Evolutionary conservation across 441 rosid genomes (phyloP).

Genomic region (Corymbia calophylla): DNA sequence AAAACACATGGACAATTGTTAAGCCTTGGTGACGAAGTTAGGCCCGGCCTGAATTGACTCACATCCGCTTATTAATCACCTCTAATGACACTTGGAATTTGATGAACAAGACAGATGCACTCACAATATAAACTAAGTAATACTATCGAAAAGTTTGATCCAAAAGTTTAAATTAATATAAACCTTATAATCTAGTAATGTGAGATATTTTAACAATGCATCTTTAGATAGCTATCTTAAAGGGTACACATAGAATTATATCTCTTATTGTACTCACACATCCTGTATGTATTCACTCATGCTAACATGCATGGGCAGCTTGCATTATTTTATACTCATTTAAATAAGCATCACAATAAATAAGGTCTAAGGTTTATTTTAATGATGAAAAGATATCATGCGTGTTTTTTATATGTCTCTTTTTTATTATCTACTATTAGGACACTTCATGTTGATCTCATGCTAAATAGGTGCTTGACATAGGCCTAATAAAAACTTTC

Average conservation of each 20-base stretch:
- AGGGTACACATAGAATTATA: too few species aligned
- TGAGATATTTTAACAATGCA: too few species aligned
- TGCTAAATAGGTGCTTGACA: neutral
- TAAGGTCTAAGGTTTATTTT: neutral
- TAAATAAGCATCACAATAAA: neutral
- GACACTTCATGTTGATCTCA: neutral
- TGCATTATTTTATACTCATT: neutral
- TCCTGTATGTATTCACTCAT: neutral
- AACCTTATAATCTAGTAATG: too few species aligned
- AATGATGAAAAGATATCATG: neutral
- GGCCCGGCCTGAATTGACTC: neutral
- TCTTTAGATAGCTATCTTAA: too few species aligned
- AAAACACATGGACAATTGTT: too few species aligned
- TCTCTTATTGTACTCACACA: too few species aligned
- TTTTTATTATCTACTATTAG: neutral
- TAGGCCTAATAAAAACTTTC: neutral
- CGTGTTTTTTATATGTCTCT: fast-evolving
- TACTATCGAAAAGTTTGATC: neutral
- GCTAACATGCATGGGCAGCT: neutral
- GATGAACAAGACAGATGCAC: neutral
- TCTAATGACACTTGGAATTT: neutral
- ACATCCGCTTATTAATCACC: neutral
- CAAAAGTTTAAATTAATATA: neutral
- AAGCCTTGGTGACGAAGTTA: too few species aligned
- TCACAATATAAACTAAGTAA: neutral